Evolutionary conservation across 495 filamentous ascomycete species (phyloP).

Genomic region (Podospora anserina): DNA sequence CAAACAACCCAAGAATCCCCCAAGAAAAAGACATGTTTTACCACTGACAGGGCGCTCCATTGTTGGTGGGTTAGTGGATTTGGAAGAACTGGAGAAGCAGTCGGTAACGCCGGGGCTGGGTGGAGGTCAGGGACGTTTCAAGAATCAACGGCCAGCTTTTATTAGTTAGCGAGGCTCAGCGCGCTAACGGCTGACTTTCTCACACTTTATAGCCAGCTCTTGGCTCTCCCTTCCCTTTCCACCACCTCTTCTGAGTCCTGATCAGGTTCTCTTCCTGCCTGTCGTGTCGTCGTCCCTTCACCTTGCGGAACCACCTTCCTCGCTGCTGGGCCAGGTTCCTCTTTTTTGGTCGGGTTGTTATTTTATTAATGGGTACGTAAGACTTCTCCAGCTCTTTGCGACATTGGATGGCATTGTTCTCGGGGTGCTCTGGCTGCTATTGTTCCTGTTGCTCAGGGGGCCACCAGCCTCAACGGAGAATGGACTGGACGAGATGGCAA

Average conservation of each 20-base stretch:
- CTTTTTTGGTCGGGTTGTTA: conserved; percentile 5
- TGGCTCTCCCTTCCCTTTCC: conserved; percentile 1
- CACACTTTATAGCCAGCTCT: neutral
- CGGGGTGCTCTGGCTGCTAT: conserved; percentile 2
- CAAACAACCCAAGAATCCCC: neutral
- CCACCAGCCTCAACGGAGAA: neutral
- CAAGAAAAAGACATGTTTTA: neutral
- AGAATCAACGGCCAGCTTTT: conserved; percentile 1
- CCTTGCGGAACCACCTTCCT: neutral
- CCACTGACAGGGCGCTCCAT: neutral
- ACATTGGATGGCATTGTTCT: conserved; percentile 7
- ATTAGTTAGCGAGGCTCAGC: conserved; percentile 5
- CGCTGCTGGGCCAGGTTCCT: conserved; percentile 12
- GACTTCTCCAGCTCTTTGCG: conserved; percentile 6
- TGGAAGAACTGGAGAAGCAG: neutral
- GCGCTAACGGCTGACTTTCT: conserved; percentile 3
- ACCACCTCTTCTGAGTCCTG: neutral
- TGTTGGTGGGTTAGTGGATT: neutral
- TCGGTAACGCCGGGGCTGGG: neutral
- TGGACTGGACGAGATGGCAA: neutral
- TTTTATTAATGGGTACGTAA: conserved; percentile 12
- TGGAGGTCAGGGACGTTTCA: conserved; percentile 3
- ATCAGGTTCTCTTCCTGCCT: conserved; percentile 5
- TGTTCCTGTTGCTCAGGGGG: neutral
- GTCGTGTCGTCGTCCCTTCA: conserved; percentile 5